Percentiles rank a stretch among this genome's conserved stretches.
These are phyloP conservation scores for Fomitopsis schrenkii DNA, from an alignment of 1,284 basidiomycete species.

Conservation along the genomic window DNA sequence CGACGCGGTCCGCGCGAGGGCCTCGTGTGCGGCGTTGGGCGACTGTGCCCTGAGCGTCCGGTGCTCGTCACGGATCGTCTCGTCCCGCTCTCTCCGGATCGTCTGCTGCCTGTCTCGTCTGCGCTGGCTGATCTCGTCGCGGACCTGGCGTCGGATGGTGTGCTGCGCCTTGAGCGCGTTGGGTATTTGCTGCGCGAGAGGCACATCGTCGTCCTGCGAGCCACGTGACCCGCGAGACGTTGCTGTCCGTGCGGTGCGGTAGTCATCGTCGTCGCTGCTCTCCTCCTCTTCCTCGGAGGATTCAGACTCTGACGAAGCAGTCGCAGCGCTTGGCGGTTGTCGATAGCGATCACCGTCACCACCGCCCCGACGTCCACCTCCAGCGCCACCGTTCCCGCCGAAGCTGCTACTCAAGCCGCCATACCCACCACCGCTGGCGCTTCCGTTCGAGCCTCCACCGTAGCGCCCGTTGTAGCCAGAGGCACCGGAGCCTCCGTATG, in stretches of 20 bases:
- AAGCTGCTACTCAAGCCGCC: slow-evolving; percentile 14
- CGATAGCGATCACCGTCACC: slow-evolving; percentile 32
- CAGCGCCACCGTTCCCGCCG: slow-evolving; percentile 17
- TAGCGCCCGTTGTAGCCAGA: slow-evolving; percentile 7
- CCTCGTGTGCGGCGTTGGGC: slow-evolving; percentile 7
- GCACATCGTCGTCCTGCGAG: slow-evolving; percentile 60
- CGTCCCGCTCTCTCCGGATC: slow-evolving; percentile 48
- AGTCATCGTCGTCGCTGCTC: slow-evolving; percentile 34
- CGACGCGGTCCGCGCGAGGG: slow-evolving; percentile 5
- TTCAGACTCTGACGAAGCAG: slow-evolving; percentile 29
- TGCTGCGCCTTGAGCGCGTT: slow-evolving; percentile 74
- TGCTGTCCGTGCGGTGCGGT: slow-evolving; percentile 4
- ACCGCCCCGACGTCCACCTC: slow-evolving; percentile 24
- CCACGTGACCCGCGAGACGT: background rate
- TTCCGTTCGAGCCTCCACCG: slow-evolving; percentile 14
- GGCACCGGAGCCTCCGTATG: slow-evolving; percentile 1
- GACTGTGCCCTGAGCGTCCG: slow-evolving; percentile 29
- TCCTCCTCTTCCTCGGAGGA: slow-evolving; percentile 37
- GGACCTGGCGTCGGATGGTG: slow-evolving; percentile 67
- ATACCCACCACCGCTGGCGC: slow-evolving; percentile 26
- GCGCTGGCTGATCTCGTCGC: slow-evolving; percentile 60
- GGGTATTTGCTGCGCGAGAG: slow-evolving; percentile 74
- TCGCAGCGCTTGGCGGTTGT: slow-evolving; percentile 17
- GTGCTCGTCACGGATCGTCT: slow-evolving; percentile 1
- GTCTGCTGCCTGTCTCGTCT: slow-evolving; percentile 45